Base-by-base conservation (phyloP, 1,284 basidiomycete species). In the Tranzscheliella williamsii region DNA sequence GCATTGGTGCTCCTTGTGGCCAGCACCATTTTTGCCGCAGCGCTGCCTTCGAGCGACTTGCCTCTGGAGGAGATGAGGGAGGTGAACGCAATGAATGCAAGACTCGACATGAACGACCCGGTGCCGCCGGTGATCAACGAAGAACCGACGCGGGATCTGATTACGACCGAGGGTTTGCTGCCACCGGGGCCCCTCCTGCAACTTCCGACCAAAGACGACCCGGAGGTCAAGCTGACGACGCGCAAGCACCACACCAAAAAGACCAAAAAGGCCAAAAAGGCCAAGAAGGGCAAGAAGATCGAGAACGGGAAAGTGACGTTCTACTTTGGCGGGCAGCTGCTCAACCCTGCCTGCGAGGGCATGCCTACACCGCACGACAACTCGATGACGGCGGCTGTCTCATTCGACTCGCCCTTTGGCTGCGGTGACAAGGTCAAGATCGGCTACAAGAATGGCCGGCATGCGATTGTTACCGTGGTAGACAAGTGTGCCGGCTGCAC, bases 311-410 rank as follows among this genome's bases (percentile, higher is more conserved):
- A 63, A 39, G 26, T 57, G 18, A 63, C 60, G 7, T 63, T 36
- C 39, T 63, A 63, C 39, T 33, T 2, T 11, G 60, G 60, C 1
- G 6, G 7, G 2, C 60, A 63, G 22, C 43, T 63, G 4, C 32
- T 42, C 31, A 45, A 52, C 35, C 60, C 60, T 1, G 49, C 45
- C 5, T 62, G 58, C 18, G 40, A 48, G 2, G 52, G 51, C 2
- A 41, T 34, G 0, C 31, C 12, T 1, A 53, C 38, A 0, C 60
- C 60, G 11, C 43, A 30, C 22, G 60, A 63, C 20, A 9, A 17
- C 4, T 42, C 37, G 38, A 53, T 56, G 53, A 63, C 31, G 5
- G 60, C 60, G 0, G 60, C 60, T 15, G 43, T 63, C 42, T 49
- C 45, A 16, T 32, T 38, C 42, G 44, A 49, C 9, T 29, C 26